Conservation (phyloP, 75 land plant genomes). For the Pinus tabuliformis region DNA sequence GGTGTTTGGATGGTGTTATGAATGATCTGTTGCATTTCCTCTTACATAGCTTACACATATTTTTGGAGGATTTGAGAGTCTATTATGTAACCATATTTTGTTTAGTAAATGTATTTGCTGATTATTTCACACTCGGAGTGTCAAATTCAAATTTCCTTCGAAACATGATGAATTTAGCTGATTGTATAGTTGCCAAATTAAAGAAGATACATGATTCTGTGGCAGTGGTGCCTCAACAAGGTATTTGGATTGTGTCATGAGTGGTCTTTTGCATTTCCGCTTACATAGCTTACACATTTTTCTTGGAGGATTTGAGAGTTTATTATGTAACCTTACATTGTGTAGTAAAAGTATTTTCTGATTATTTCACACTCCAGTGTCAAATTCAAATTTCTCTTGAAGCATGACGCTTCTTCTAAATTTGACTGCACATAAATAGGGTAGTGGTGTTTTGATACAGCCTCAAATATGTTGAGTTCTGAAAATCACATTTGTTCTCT, state of each 20-base stretch:
- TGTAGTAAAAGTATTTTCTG: neutral
- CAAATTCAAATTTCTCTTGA: neutral
- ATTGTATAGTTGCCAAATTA: constrained; percentile 63
- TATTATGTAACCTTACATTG: neutral
- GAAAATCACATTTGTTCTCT: neutral
- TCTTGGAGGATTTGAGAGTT: neutral
- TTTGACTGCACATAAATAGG: too few relatives aligned
- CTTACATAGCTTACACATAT: neutral
- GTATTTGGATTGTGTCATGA: constrained; percentile 29
- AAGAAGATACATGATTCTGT: constrained; percentile 74
- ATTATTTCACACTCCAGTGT: neutral
- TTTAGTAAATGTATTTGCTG: neutral
- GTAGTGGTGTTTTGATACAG: neutral
- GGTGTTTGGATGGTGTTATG: constrained; percentile 31
- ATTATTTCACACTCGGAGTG: neutral
- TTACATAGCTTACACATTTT: neutral
- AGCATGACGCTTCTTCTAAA: neutral
- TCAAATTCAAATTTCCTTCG: constrained; percentile 1
- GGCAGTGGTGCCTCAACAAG: constrained; percentile 76
- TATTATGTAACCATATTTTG: neutral
- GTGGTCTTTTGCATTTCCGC: neutral
- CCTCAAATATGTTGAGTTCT: neutral
- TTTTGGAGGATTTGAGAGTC: constrained; percentile 1
- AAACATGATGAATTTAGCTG: constrained; percentile 32
- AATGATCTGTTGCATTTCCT: neutral